Conservation (phyloP, 371 early-diverging fungal species). For the Mortierella sp. region DNA sequence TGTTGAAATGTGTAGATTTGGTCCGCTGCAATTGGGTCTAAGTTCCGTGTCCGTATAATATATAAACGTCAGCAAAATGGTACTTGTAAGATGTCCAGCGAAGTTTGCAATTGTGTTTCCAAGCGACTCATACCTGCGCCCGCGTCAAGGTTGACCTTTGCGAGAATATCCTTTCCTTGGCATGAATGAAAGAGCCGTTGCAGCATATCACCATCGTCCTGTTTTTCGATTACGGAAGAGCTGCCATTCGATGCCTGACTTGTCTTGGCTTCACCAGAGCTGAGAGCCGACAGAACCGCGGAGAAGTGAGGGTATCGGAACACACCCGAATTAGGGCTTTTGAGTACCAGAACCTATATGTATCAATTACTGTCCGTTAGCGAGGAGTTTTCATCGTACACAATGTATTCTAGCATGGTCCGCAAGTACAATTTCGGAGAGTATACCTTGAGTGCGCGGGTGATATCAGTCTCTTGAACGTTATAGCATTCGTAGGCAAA, state of each 20-base stretch:
- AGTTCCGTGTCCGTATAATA: too few species aligned
- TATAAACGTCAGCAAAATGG: too few species aligned
- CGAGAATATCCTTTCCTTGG: conserved; percentile 46
- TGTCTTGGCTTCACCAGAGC: not conserved
- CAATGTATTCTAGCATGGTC: not conserved
- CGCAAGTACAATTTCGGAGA: not conserved
- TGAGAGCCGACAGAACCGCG: conserved; percentile 32
- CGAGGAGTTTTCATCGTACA: not conserved
- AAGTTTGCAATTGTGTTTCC: not conserved
- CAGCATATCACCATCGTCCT: conserved; percentile 58
- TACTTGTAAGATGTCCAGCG: not conserved
- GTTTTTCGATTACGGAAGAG: not conserved
- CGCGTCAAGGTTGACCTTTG: conserved; percentile 37
- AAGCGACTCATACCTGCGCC: conserved; percentile 38
- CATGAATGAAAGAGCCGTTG: conserved; percentile 67
- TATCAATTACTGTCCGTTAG: not conserved
- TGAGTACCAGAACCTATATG: conserved; percentile 37
- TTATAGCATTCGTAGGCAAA: conserved; percentile 47
- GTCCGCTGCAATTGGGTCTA: conserved; percentile 37
- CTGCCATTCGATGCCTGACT: not conserved
- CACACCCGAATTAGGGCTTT: conserved; percentile 51
- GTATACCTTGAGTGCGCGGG: conserved; percentile 38
- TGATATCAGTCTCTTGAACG: conserved; percentile 37
- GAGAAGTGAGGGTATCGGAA: conserved; percentile 55
- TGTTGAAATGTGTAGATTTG: conserved; percentile 40